These are phyloP conservation scores for Calonectria honghensis DNA, from an alignment of 2,329 filamentous ascomycete species.

Conservation along the genomic window DNA sequence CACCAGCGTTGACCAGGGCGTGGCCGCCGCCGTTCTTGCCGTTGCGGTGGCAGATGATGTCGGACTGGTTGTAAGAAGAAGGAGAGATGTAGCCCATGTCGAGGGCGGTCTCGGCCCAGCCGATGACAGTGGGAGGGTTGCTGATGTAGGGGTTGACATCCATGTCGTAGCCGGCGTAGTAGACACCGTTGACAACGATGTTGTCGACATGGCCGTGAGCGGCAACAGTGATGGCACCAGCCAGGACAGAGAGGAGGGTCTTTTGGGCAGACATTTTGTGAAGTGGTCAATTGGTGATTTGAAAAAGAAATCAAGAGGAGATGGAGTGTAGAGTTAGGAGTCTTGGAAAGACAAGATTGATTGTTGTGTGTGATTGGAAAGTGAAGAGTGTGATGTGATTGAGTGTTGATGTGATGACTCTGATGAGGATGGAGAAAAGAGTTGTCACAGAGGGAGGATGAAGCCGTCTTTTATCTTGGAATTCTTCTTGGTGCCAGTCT, in stretches of 20 bases:
- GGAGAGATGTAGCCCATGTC: constrained; percentile 72
- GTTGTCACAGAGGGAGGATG: no score
- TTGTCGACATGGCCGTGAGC: constrained; percentile 56
- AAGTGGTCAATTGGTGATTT: background rate
- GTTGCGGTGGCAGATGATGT: constrained; percentile 69
- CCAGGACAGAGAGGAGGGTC: constrained; percentile 53
- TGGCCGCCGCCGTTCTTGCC: constrained; percentile 62
- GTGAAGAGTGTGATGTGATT: background rate
- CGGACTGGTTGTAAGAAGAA: constrained; percentile 61
- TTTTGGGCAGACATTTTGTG: constrained; percentile 54
- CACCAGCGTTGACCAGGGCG: constrained; percentile 63
- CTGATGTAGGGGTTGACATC: constrained; percentile 44
- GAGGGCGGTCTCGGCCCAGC: constrained; percentile 64
- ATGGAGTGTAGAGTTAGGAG: background rate
- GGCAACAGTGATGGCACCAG: constrained; percentile 52
- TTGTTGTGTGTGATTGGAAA: background rate
- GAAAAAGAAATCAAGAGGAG: background rate
- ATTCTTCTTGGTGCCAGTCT: no score
- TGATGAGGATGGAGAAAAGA: background rate
- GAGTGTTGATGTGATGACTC: constrained; percentile 9
- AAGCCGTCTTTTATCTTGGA: background rate
- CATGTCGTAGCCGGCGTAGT: constrained; percentile 51
- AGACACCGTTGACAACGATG: constrained; percentile 54
- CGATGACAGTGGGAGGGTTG: constrained; percentile 54
- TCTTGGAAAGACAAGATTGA: background rate